Conservation (phyloP, 2,329 filamentous ascomycete genomes). For the Epichloe sylvatica region DNA sequence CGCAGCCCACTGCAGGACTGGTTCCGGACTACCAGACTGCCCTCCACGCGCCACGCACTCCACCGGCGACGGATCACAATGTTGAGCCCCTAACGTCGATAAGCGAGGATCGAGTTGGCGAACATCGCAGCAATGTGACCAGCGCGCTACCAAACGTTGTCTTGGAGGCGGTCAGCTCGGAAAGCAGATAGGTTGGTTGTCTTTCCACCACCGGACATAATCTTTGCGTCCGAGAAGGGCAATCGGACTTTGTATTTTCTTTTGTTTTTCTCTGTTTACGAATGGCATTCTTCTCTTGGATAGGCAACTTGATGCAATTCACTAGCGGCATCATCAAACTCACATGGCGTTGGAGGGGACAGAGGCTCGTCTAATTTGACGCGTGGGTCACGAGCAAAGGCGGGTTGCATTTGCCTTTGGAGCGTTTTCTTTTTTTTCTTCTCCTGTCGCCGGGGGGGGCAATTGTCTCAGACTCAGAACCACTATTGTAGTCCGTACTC, state of each 20-base stretch:
- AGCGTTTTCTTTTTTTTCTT: background rate
- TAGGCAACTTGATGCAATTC: background rate
- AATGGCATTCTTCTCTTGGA: background rate
- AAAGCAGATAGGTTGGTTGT: background rate
- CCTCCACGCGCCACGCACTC: slow-evolving; percentile 37
- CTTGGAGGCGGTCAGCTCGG: background rate
- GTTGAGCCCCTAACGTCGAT: slow-evolving; percentile 19
- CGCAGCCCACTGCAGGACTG: slow-evolving; percentile 30
- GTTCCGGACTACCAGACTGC: slow-evolving; percentile 57
- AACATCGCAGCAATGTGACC: slow-evolving; percentile 4
- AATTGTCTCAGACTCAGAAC: background rate
- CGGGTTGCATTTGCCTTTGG: background rate
- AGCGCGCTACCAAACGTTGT: background rate
- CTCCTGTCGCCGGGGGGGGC: background rate
- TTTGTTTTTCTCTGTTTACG: background rate
- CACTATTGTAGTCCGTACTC: background rate
- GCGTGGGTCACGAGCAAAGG: background rate
- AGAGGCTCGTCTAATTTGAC: background rate
- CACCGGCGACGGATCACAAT: slow-evolving; percentile 22
- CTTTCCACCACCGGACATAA: background rate
- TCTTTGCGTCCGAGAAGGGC: background rate
- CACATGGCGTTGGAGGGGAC: background rate
- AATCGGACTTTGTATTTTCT: background rate
- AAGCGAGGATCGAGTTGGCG: slow-evolving; percentile 17
- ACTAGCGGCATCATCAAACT: background rate